Conservation (phyloP, 768 basidiomycete genomes). For the Sporobolomyces pararoseus region DNA sequence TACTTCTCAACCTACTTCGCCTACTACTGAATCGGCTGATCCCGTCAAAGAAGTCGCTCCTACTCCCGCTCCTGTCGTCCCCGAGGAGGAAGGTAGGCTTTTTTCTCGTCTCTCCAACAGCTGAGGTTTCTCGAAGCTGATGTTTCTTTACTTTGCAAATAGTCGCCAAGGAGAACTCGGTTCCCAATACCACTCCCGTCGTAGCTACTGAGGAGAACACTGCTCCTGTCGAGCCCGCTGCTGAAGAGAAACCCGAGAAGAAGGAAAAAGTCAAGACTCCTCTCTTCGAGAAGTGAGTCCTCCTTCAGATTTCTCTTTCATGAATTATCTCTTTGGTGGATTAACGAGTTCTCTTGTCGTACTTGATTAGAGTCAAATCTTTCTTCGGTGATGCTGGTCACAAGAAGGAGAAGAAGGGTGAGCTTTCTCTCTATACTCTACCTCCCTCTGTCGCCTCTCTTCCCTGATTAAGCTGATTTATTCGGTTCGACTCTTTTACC, state of each 20-base stretch:
- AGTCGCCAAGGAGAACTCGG: neutral
- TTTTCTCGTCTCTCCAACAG: neutral
- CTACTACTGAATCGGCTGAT: slow-evolving; percentile 4
- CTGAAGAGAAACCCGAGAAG: slow-evolving; percentile 5
- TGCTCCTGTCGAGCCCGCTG: neutral
- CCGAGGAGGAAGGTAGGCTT: slow-evolving; percentile 6
- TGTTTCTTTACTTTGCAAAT: too few species aligned
- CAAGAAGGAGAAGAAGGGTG: slow-evolving; percentile 39
- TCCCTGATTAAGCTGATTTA: neutral
- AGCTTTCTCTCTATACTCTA: neutral
- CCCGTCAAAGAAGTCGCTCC: slow-evolving; percentile 1
- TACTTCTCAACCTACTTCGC: slow-evolving; percentile 22
- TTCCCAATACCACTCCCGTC: neutral
- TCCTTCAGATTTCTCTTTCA: neutral
- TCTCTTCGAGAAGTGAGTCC: slow-evolving; percentile 30
- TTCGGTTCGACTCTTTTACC: too few species aligned
- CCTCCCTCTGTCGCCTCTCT: neutral
- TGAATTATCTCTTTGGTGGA: neutral
- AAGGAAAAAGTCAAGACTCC: slow-evolving; percentile 32
- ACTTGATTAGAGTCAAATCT: slow-evolving; percentile 23
- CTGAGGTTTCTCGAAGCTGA: too few species aligned
- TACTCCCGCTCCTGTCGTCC: neutral
- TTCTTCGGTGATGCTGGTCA: slow-evolving; percentile 33
- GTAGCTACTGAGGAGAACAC: slow-evolving; percentile 14
- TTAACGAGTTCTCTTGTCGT: neutral